Conservation (phyloP, 2,329 filamentous ascomycete genomes). For the Beauveria australis region DNA sequence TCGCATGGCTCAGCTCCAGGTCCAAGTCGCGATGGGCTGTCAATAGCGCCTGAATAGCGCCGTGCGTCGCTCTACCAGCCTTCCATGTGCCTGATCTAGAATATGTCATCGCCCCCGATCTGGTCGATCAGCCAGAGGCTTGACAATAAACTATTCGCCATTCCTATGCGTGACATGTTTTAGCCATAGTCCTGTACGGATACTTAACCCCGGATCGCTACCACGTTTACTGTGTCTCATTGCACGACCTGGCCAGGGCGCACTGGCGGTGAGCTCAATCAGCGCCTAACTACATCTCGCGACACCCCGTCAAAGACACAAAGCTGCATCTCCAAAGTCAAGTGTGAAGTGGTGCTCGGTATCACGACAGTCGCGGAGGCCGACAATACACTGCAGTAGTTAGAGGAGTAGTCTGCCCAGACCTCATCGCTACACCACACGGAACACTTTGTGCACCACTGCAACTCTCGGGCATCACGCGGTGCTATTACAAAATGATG, state of each 20-base stretch:
- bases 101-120: too few relatives aligned
- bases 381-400: not conserved
- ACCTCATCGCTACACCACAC: not conserved
- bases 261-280: not conserved
- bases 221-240: too few relatives aligned
- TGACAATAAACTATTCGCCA: too few relatives aligned
- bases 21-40: too few relatives aligned
- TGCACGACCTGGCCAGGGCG: too few relatives aligned
- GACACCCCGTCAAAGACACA: not conserved
- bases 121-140: too few relatives aligned
- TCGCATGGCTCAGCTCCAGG: too few relatives aligned
- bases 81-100: too few relatives aligned
- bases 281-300: not conserved
- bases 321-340: not conserved
- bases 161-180: too few relatives aligned
- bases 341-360: not conserved
- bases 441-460: not conserved
- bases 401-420: not conserved
- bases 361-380: not conserved
- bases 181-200: too few relatives aligned
- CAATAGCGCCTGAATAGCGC: too few relatives aligned
- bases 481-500: not conserved
- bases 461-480: conserved; percentile 1
- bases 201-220: not conserved
- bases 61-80: too few relatives aligned